phyloP scores from a whole-genome alignment of 768 basidiomycete genomes.

The Suillus americanus region DNA sequence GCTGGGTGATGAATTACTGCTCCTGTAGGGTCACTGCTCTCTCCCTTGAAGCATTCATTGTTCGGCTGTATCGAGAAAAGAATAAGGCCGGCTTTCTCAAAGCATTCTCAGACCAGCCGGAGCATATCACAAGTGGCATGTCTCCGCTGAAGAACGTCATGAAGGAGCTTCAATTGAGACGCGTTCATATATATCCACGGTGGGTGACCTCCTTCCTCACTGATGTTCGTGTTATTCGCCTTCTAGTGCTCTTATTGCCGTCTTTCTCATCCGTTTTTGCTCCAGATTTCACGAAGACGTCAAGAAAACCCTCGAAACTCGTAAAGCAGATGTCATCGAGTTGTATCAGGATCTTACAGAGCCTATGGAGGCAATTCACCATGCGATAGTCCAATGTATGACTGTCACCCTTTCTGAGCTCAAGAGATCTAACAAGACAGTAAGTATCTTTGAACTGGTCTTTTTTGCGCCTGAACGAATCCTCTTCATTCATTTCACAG shows the following conservation, averaged over 20 bases:
- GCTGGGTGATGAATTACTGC: neutral
- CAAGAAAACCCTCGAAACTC: conserved; percentile 75
- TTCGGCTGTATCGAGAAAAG: conserved; percentile 85
- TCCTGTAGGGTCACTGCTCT: conserved; percentile 74
- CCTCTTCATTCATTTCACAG: conserved; percentile 38
- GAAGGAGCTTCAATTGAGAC: conserved; percentile 87
- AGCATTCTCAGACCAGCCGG: conserved; percentile 96
- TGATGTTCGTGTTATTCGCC: neutral
- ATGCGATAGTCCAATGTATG: conserved; percentile 93
- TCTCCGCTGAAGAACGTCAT: conserved; percentile 91
- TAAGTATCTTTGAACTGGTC: conserved; percentile 21
- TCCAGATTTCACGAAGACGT: conserved; percentile 87
- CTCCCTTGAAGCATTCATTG: conserved; percentile 89
- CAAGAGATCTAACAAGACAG: conserved; percentile 81
- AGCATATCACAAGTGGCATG: conserved; percentile 89
- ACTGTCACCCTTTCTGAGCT: conserved; percentile 84
- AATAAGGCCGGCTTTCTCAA: conserved; percentile 92
- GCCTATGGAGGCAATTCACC: conserved; percentile 89
- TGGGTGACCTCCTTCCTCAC: conserved; percentile 28
- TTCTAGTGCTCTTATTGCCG: neutral
- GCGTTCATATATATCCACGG: conserved; percentile 93
- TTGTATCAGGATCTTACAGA: conserved; percentile 84
- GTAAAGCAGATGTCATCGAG: conserved; percentile 90
- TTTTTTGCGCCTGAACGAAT: neutral
- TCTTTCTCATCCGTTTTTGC: neutral